Conservation (phyloP, 805 yeast species). For the Vanderwaltozyma yarrowii region DNA sequence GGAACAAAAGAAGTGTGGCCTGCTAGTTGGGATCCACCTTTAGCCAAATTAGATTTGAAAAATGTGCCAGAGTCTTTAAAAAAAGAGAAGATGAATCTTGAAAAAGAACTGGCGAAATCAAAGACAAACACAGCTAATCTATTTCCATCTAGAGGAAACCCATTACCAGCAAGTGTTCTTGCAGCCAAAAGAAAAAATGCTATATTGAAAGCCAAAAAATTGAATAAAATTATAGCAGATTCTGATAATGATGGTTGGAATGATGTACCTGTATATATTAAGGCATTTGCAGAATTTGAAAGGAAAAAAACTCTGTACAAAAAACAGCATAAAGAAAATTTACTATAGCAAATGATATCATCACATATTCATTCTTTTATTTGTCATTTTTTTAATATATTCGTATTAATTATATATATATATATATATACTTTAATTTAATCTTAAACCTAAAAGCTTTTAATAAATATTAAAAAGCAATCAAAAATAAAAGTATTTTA, state of each 20-base stretch:
- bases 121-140: conserved; percentile 9
- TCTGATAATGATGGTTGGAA: conserved; percentile 35
- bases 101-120: conserved; percentile 4
- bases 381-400: background rate
- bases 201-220: conserved; percentile 4
- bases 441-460: too few species aligned
- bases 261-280: conserved; percentile 63
- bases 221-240: conserved; percentile 5
- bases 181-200: conserved; percentile 19
- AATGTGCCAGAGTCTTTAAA: conserved; percentile 31
- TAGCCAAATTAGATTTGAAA: conserved; percentile 30
- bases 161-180: conserved; percentile 28
- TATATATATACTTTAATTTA: too few species aligned
- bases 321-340: background rate
- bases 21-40: conserved; percentile 48
- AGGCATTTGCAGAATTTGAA: conserved; percentile 79
- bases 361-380: background rate
- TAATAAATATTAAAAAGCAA: too few species aligned
- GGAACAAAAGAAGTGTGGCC: conserved; percentile 50
- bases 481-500: too few species aligned
- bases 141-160: conserved; percentile 26
- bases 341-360: background rate
- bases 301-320: conserved; percentile 41
- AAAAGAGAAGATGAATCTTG: conserved; percentile 3
- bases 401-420: background rate